Conservation (phyloP, 441 rosid species). For the Eruca vesicaria region DNA sequence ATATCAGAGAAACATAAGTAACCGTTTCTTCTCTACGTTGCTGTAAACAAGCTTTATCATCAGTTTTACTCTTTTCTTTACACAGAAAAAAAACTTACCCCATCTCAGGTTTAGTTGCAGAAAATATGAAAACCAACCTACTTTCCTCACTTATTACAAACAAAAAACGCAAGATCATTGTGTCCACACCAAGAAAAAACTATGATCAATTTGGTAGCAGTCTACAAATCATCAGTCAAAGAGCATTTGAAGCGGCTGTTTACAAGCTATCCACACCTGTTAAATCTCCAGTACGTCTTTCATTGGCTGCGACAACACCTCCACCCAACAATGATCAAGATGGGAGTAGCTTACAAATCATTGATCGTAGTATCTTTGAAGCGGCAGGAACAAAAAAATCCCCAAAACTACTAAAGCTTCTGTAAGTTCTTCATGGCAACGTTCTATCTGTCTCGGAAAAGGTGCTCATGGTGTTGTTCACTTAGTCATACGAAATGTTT, state of each 20-base stretch:
- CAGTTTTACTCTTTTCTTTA: too few relatives aligned
- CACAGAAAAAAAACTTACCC: too few relatives aligned
- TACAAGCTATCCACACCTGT: background rate
- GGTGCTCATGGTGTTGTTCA: background rate
- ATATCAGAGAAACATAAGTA: too few relatives aligned
- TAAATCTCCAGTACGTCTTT: background rate
- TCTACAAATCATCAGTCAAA: background rate
- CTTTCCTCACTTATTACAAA: background rate
- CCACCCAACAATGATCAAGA: background rate
- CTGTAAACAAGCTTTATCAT: too few relatives aligned
- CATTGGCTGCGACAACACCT: background rate
- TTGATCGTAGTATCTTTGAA: background rate
- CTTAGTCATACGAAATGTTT: too few relatives aligned
- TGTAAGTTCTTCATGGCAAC: background rate
- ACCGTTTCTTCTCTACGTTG: too few relatives aligned
- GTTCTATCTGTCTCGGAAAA: background rate
- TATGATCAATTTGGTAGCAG: background rate
- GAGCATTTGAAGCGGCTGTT: background rate
- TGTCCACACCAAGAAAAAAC: background rate
- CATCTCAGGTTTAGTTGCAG: background rate
- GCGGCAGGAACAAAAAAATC: background rate
- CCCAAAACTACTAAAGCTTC: background rate
- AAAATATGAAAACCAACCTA: background rate
- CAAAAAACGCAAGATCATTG: background rate
- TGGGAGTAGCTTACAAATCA: background rate